Conservation (phyloP, 140 eudicot genomes). For the Anethum foeniculum region DNA sequence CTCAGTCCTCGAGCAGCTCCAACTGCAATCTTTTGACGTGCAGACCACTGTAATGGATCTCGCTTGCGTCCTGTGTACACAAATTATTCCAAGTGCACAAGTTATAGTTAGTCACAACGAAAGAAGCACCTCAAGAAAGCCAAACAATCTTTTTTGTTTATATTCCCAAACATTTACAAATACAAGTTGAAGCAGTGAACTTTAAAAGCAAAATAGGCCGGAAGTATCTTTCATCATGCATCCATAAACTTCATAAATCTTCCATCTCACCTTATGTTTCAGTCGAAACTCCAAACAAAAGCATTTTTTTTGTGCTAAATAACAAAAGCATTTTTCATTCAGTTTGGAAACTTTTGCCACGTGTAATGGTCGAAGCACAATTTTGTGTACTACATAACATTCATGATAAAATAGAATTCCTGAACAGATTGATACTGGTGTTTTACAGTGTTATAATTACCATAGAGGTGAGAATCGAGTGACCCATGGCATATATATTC, state of each 20-base stretch:
- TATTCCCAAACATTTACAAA: neutral
- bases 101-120: neutral
- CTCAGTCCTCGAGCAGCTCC: conserved; percentile 92
- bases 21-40: conserved; percentile 75
- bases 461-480: conserved; percentile 86
- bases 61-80: conserved; percentile 46
- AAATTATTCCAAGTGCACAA: neutral
- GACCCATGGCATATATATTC: conserved; percentile 95
- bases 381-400: neutral
- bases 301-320: neutral
- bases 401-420: neutral
- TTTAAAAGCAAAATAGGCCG: neutral
- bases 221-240: neutral
- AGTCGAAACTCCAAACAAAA: conserved; percentile 4
- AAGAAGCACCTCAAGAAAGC: neutral
- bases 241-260: neutral
- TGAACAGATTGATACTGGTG: neutral
- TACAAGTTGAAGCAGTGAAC: neutral
- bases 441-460: conserved; percentile 28
- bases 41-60: conserved; percentile 62
- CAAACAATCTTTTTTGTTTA: neutral
- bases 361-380: neutral
- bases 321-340: neutral
- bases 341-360: neutral
- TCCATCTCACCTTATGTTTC: neutral